These are phyloP conservation scores for Vaccinium darrowii DNA, from an alignment of 148 eudicot species.

Conservation along the genomic window DNA sequence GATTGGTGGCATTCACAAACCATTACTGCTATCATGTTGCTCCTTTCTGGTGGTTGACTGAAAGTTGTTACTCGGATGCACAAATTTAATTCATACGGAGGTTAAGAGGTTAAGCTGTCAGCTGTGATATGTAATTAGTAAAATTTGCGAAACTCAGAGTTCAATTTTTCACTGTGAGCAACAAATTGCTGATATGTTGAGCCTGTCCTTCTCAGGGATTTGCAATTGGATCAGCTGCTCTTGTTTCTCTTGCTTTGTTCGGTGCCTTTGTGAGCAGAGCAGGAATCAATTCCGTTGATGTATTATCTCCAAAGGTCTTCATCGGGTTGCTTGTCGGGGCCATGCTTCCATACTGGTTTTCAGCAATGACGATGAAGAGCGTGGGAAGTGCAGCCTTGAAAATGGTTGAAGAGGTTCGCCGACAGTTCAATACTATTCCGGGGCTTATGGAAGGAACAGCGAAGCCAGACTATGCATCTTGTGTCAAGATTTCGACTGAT, in stretches of 20 bases:
- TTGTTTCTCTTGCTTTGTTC: constrained; percentile 19
- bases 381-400: constrained; percentile 22
- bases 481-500: constrained; percentile 22
- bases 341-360: constrained; percentile 19
- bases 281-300: constrained; percentile 13
- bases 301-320: constrained; percentile 22
- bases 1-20: neutral
- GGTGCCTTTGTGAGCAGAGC: constrained; percentile 23
- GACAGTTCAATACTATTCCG: constrained; percentile 19
- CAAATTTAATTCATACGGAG: neutral
- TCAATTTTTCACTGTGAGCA: neutral
- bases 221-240: constrained; percentile 25
- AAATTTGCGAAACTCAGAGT: neutral
- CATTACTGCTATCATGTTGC: neutral
- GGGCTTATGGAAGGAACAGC: constrained; percentile 25
- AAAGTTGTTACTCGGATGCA: neutral
- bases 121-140: neutral
- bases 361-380: constrained; percentile 23
- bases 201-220: constrained; percentile 13
- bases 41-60: neutral
- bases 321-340: constrained; percentile 20
- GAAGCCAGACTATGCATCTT: constrained; percentile 17
- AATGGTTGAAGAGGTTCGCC: constrained; percentile 24
- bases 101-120: neutral
- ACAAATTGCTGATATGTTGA: constrained; percentile 1